Conservation (phyloP, 148 eudicot genomes). For the Amaranthus hypochondriacus region DNA sequence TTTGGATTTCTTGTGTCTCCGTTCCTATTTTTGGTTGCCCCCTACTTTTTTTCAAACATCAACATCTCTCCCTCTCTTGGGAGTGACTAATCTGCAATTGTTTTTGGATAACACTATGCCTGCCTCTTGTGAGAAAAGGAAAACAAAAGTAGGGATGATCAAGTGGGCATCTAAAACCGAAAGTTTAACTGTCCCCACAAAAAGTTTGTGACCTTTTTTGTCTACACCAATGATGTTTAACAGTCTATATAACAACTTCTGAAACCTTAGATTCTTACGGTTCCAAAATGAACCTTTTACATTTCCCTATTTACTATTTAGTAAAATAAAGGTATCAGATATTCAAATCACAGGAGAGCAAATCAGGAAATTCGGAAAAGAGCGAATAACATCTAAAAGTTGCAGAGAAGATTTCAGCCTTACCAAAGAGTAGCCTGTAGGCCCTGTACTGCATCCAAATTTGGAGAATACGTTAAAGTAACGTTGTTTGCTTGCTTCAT, state of each 20-base stretch:
- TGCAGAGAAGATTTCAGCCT: constrained; percentile 1
- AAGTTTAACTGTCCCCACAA: constrained; percentile 25
- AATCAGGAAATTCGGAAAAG: constrained; percentile 1
- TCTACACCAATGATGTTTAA: constrained; percentile 24
- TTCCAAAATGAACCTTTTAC: constrained; percentile 2
- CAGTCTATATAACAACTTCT: constrained; percentile 15
- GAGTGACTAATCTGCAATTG: constrained; percentile 11
- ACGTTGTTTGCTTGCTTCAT: neutral
- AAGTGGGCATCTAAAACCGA: constrained; percentile 26
- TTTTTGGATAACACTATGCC: constrained; percentile 7
- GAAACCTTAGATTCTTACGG: constrained; percentile 12
- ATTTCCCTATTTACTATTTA: neutral
- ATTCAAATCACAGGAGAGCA: neutral
- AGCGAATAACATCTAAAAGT: constrained; percentile 10
- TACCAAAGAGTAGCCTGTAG: neutral
- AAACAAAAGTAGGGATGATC: constrained; percentile 16
- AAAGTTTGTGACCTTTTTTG: constrained; percentile 19
- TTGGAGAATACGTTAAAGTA: neutral
- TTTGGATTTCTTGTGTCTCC: neutral
- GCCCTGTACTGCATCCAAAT: neutral
- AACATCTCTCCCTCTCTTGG: constrained; percentile 2
- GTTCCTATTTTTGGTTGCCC: neutral
- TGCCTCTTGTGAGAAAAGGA: constrained; percentile 25
- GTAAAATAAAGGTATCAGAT: constrained; percentile 3
- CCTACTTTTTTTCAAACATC: neutral